Evolutionary conservation across 2,329 filamentous ascomycete genomes (phyloP), one percentile per base, ranked within the genome.

Genomic region (Diaporthe ilicicola): DNA sequence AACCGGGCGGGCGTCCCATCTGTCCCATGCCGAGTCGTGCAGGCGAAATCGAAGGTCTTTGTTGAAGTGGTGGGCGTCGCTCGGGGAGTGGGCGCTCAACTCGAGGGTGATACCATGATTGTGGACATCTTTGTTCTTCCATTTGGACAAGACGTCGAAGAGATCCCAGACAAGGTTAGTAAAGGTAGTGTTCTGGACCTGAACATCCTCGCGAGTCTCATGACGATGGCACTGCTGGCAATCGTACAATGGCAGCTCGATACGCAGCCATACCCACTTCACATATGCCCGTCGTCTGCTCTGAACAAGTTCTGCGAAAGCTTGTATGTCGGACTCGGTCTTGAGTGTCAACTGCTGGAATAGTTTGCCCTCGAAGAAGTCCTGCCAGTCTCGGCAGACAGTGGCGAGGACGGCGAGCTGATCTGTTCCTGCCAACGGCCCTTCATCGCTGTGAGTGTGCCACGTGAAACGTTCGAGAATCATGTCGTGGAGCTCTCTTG

Each of bases 171-270:
- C 19, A 32, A 51, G 29, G 0, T 46, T 54, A 10, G 42, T 51
- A 10, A 51, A 48, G 17, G 4, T 17, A 5, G 3, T 12, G 1
- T 42, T 34, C 4, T 48, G 24, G 4, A 1, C 22, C 7, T 32
- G 2, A 1, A 13, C 4, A 1, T 46, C 39, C 39, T 32, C 6
- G 4, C 10, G 17, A 19, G 37, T 61, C 24, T 61, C 56, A 22
- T 9, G 4, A 15, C 56, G 24, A 22, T 61, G 39, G 19, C 56
- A 69, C 19, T 65, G 59, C 32, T 62, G 15, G 32, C 67, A 69
- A 48, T 37, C 22, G 12, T 69, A 53, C 46, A 50, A 42, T n/a
- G 55, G 67, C n/a, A 69, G 67, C 56, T 65, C 56, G 8, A 65
- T 3, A 27, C 46, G 34, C 46, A 69, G 44, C 55, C 44, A 69